Conservation (phyloP, 192 early-diverging fungal species). For the Lunasporangiospora selenospora region DNA sequence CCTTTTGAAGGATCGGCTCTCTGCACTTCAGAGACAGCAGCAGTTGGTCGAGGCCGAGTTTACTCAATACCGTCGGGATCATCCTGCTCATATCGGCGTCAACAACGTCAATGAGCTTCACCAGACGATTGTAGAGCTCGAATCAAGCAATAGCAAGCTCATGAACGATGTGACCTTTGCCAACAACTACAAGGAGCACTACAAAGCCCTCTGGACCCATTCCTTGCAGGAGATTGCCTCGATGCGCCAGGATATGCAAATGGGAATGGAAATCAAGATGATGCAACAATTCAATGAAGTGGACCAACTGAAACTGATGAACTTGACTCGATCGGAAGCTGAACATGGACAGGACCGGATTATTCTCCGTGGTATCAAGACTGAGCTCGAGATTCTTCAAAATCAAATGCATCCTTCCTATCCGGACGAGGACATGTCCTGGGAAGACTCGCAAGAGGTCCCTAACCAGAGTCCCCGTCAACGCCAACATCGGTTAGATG, state of each 20-base stretch:
- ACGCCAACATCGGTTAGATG: background rate
- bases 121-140: conserved; percentile 41
- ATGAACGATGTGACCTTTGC: conserved; percentile 48
- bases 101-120: conserved; percentile 24
- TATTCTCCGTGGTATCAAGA: conserved; percentile 38
- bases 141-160: conserved; percentile 38
- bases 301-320: conserved; percentile 44
- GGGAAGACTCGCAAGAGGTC: conserved; percentile 31
- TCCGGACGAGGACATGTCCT: conserved; percentile 43
- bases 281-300: conserved; percentile 49
- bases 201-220: conserved; percentile 45
- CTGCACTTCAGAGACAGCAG: conserved; percentile 43
- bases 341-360: conserved; percentile 46
- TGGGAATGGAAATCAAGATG: conserved; percentile 52
- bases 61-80: conserved; percentile 43
- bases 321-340: conserved; percentile 37
- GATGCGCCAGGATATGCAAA: conserved; percentile 45
- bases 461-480: conserved; percentile 3
- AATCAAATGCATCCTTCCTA: conserved; percentile 40
- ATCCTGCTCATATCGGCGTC: conserved; percentile 34
- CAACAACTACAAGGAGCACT: conserved; percentile 50
- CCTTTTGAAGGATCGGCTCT: conserved; percentile 42
- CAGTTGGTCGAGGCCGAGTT: conserved; percentile 44
- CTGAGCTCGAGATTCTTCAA: conserved; percentile 42
- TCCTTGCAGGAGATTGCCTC: conserved; percentile 46